phyloP scores from a whole-genome alignment of 2,329 filamentous ascomycete species.

The Apiospora saccharicola region DNA sequence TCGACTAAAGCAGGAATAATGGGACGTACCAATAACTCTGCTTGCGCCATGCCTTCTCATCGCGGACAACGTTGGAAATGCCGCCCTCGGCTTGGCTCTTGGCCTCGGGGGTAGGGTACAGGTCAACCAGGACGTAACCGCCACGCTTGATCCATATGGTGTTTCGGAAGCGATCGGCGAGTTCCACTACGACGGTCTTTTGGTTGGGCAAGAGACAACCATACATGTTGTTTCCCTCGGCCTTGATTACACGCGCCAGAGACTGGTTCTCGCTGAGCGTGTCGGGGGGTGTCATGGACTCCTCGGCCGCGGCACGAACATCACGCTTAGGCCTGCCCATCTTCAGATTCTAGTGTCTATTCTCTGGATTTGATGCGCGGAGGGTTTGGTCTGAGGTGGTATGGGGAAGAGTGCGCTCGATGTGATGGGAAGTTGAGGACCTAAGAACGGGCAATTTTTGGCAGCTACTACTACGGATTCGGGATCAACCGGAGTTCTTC shows the following conservation, averaged over 20 bases:
- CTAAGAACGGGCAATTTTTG: background rate
- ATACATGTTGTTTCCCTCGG: slow-evolving; percentile 90
- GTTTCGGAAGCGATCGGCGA: slow-evolving; percentile 85
- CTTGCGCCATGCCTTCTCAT: slow-evolving; percentile 93
- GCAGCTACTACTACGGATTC: slow-evolving; percentile 14
- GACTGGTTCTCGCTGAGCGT: slow-evolving; percentile 67
- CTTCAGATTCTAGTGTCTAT: slow-evolving; percentile 13
- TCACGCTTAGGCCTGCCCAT: slow-evolving; percentile 82
- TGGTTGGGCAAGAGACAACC: slow-evolving; percentile 74
- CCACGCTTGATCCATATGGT: slow-evolving; percentile 93
- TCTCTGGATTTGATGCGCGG: background rate
- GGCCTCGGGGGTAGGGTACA: slow-evolving; percentile 67
- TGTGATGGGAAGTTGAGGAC: background rate
- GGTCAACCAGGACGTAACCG: slow-evolving; percentile 84
- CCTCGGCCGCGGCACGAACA: slow-evolving; percentile 78
- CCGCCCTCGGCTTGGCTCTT: slow-evolving; percentile 85
- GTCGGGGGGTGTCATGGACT: slow-evolving; percentile 67
- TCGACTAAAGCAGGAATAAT: background rate
- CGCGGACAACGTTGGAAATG: slow-evolving; percentile 90
- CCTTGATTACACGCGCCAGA: slow-evolving; percentile 81
- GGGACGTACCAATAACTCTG: slow-evolving; percentile 78
- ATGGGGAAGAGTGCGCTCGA: background rate
- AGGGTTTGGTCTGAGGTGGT: slow-evolving; percentile 1
- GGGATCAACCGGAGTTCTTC: slow-evolving; percentile 9
- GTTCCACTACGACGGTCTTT: slow-evolving; percentile 76